phyloP scores from a whole-genome alignment of 345 rosid species.

The Brassica carinata region DNA sequence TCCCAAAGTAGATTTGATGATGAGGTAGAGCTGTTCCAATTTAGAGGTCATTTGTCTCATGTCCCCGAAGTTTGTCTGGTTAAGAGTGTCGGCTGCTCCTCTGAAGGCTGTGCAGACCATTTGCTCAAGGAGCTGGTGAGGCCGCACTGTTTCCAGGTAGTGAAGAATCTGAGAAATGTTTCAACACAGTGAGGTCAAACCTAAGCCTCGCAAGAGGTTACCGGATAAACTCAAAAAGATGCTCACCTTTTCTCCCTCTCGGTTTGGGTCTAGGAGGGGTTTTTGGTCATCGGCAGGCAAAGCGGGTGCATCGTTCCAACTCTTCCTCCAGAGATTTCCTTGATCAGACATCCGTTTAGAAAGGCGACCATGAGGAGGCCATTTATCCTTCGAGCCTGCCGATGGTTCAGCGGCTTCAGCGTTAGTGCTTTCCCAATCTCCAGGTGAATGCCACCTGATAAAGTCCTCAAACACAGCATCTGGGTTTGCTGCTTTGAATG shows the following conservation, averaged over 20 bases:
- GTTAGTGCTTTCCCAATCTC: constrained; percentile 78
- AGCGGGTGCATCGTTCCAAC: constrained; percentile 85
- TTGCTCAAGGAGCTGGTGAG: constrained; percentile 93
- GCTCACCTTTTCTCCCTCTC: constrained; percentile 93
- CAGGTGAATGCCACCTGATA: constrained; percentile 98
- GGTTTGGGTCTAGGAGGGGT: constrained; percentile 79
- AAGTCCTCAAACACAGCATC: constrained; percentile 94
- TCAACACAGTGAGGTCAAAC: constrained; percentile 20
- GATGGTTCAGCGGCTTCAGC: constrained; percentile 47
- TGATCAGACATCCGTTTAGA: constrained; percentile 88
- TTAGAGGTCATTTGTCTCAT: constrained; percentile 70
- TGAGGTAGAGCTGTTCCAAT: constrained; percentile 73
- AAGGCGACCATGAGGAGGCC: constrained; percentile 95
- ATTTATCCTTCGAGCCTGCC: constrained; percentile 48
- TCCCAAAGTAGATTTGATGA: constrained; percentile 61
- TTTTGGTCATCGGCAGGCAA: constrained; percentile 83
- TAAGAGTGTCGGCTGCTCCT: constrained; percentile 88
- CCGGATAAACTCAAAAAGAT: not conserved
- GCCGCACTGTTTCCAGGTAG: constrained; percentile 88
- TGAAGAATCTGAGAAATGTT: constrained; percentile 65
- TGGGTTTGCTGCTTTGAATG: constrained; percentile 99
- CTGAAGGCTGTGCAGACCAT: constrained; percentile 95
- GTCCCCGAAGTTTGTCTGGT: constrained; percentile 70
- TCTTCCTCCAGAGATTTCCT: constrained; percentile 87
- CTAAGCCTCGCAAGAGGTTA: constrained; percentile 1